These are phyloP conservation scores for Arachnopeziza araneosa DNA, from an alignment of 2,329 filamentous ascomycete genomes.

Conservation along the genomic window DNA sequence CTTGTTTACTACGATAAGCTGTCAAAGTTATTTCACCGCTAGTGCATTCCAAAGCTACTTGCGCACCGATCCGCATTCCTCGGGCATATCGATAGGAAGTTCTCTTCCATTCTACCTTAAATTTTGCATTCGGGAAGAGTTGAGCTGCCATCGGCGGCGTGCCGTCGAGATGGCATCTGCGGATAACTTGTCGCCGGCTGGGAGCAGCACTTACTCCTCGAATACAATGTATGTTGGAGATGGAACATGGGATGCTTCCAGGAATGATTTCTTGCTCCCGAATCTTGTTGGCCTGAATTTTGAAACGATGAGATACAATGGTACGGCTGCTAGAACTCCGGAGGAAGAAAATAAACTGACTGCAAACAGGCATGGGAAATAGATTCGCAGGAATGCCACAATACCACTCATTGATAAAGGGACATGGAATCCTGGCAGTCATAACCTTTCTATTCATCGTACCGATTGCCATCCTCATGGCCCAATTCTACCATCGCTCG, in stretches of 20 bases:
- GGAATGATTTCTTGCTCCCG: constrained; percentile 72
- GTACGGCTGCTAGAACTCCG: constrained; percentile 38
- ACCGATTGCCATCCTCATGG: constrained; percentile 67
- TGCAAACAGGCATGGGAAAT: constrained; percentile 65
- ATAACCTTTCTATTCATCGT: constrained; percentile 71
- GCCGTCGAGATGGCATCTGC: constrained; percentile 25
- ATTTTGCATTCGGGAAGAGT: neutral
- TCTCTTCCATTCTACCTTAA: neutral
- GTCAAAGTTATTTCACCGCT: neutral
- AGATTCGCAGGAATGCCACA: constrained; percentile 63
- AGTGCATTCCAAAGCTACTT: neutral
- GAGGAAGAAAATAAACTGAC: neutral
- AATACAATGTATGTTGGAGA: constrained; percentile 73
- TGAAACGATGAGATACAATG: constrained; percentile 80
- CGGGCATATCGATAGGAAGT: neutral
- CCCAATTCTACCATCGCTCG: constrained; percentile 62
- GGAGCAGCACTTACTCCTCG: constrained; percentile 67
- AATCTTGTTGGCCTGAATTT: constrained; percentile 73
- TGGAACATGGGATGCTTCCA: constrained; percentile 75
- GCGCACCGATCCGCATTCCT: neutral
- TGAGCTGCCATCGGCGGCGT: neutral
- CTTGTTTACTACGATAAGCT: neutral
- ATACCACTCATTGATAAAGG: constrained; percentile 66
- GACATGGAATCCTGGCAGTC: constrained; percentile 66
- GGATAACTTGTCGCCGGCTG: constrained; percentile 45